Conservation (phyloP, 352 stramenopile species). For the Phytophthora pini region DNA sequence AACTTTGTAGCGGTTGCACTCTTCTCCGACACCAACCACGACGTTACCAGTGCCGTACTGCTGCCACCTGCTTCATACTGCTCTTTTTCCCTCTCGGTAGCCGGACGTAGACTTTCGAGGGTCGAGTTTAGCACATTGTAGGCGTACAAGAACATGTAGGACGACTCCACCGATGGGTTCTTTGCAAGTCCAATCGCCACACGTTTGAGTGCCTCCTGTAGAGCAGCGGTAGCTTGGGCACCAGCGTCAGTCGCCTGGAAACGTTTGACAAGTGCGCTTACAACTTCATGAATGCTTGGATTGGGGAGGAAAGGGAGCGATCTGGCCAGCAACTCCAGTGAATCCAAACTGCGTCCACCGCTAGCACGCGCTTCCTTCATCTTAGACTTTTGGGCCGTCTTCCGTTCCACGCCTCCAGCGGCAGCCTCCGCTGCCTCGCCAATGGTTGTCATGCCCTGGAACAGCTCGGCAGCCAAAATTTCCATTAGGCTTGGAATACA, state of each 20-base stretch:
- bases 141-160: slow-evolving; percentile 87
- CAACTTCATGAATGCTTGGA: slow-evolving; percentile 76
- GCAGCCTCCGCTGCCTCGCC: slow-evolving; percentile 41
- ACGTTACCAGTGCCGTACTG: slow-evolving; percentile 47
- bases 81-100: slow-evolving; percentile 68
- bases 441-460: slow-evolving; percentile 61
- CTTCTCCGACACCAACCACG: slow-evolving; percentile 88
- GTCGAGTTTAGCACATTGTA: slow-evolving; percentile 86
- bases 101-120: slow-evolving; percentile 74
- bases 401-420: slow-evolving; percentile 43
- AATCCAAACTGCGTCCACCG: slow-evolving; percentile 72
- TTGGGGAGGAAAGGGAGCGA: slow-evolving; percentile 90
- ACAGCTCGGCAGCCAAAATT: slow-evolving; percentile 85
- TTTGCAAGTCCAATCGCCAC: slow-evolving; percentile 82
- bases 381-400: slow-evolving; percentile 81
- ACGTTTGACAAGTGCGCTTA: slow-evolving; percentile 77
- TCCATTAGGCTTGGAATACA: slow-evolving; percentile 84
- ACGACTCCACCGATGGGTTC: slow-evolving; percentile 83
- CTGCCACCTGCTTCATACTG: slow-evolving; percentile 55
- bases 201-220: slow-evolving; percentile 84
- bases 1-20: slow-evolving; percentile 63
- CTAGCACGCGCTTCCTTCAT: slow-evolving; percentile 88
- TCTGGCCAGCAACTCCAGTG: slow-evolving; percentile 79
- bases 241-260: slow-evolving; percentile 69
- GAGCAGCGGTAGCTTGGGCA: slow-evolving; percentile 54